A percentile compares a stretch with the other conserved stretches of the same genome.
Evolutionary conservation across 2,329 filamentous ascomycete genomes (phyloP).

Genomic region (Lojkania enalia): DNA sequence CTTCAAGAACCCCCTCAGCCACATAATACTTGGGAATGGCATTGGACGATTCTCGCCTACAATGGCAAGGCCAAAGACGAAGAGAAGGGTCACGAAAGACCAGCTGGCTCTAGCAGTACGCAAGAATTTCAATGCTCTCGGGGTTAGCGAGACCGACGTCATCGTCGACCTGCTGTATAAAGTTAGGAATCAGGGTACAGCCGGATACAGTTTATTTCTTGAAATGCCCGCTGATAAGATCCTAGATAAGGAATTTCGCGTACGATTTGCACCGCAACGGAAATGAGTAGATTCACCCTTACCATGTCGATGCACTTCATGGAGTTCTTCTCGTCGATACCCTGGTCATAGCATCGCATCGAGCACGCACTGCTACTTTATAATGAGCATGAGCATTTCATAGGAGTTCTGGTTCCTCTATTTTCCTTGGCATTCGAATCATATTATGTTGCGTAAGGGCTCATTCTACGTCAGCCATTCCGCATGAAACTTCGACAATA

Average conservation of each 20-base stretch:
- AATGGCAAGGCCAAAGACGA: constrained; percentile 68
- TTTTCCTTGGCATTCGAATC: constrained; percentile 5
- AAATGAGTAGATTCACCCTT: constrained; percentile 27
- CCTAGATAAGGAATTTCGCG: constrained; percentile 53
- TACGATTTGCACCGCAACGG: constrained; percentile 47
- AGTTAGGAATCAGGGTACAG: constrained; percentile 60
- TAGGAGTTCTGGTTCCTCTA: constrained; percentile 29
- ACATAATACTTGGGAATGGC: constrained; percentile 57
- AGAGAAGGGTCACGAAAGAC: constrained; percentile 70
- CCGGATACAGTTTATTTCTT: background rate
- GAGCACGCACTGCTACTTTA: constrained; percentile 21
- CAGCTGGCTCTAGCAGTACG: constrained; percentile 72
- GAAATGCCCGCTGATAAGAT: constrained; percentile 12
- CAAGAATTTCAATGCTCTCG: constrained; percentile 81
- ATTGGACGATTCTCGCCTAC: constrained; percentile 75
- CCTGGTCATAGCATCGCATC: constrained; percentile 28
- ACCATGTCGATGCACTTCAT: constrained; percentile 28
- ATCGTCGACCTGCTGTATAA: constrained; percentile 80
- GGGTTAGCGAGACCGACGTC: constrained; percentile 79
- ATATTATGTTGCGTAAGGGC: constrained; percentile 1
- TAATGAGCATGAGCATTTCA: constrained; percentile 39
- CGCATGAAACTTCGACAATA: no score
- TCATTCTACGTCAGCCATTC: background rate
- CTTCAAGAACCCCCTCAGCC: constrained; percentile 59
- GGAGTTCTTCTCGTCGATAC: constrained; percentile 40